A percentile compares a stretch with the other conserved stretches of the same genome.
phyloP scores from a whole-genome alignment of 805 yeast species.

The Ogataea henricii region DNA sequence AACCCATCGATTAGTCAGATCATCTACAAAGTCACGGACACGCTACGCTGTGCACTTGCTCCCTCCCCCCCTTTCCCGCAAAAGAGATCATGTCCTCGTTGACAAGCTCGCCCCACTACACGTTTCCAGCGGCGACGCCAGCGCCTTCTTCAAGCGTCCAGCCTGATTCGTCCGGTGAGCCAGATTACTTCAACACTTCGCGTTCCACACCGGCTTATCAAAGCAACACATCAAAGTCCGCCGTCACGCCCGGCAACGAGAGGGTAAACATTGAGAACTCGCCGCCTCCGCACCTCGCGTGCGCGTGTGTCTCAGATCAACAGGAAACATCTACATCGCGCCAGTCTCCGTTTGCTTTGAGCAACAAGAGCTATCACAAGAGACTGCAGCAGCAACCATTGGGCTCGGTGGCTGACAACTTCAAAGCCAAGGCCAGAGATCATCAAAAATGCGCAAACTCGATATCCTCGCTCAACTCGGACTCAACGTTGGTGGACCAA shows the following conservation, averaged over 20 bases:
- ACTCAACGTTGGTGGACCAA: slow-evolving; percentile 22
- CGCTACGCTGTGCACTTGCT: background rate
- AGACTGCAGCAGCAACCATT: background rate
- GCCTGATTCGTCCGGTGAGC: background rate
- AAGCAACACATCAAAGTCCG: background rate
- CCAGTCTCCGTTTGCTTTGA: background rate
- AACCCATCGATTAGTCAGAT: background rate
- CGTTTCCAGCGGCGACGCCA: slow-evolving; percentile 13
- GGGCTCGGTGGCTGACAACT: slow-evolving; percentile 4
- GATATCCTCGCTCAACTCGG: slow-evolving; percentile 25
- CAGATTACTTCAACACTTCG: slow-evolving; percentile 5
- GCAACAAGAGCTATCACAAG: background rate
- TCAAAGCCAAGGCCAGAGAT: slow-evolving; percentile 2
- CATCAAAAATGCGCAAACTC: slow-evolving; percentile 24
- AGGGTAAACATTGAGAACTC: background rate
- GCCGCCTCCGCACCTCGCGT: background rate
- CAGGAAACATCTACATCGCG: background rate
- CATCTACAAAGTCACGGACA: background rate
- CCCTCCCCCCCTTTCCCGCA: background rate
- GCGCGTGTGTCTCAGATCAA: no score
- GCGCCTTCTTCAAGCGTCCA: background rate
- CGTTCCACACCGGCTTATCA: background rate
- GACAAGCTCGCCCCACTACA: slow-evolving; percentile 17
- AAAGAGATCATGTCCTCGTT: slow-evolving; percentile 15
- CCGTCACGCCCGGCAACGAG: background rate